Percentiles rank a stretch among this genome's conserved stretches.
phyloP scores from a whole-genome alignment of 2,329 filamentous ascomycete genomes.

The Xylaria multiplex region DNA sequence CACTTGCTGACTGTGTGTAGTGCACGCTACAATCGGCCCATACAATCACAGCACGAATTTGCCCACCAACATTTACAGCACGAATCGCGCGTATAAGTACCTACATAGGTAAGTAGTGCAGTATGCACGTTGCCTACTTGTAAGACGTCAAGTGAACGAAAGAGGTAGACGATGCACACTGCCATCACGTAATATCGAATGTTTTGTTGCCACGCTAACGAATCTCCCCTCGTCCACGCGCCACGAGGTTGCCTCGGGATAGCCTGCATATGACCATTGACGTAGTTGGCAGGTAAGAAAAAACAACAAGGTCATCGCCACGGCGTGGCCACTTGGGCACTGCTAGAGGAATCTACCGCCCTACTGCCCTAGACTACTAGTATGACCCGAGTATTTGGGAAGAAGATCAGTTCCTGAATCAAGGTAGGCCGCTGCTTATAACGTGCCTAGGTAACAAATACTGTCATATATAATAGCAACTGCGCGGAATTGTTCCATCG shows the following conservation, averaged over 20 bases:
- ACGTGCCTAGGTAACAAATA: not conserved
- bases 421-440: constrained; percentile 9
- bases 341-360: not conserved
- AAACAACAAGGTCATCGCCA: constrained; percentile 16
- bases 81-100: too few species aligned
- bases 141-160: too few species aligned
- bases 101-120: not conserved
- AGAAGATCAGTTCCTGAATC: constrained; percentile 25
- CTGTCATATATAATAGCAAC: constrained; percentile 18
- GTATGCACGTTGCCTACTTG: not conserved
- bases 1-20: constrained; percentile 21
- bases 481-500: constrained; percentile 5
- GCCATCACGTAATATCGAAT: not conserved
- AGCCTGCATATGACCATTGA: constrained; percentile 32
- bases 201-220: constrained; percentile 7
- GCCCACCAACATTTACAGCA: too few species aligned
- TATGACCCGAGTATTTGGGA: constrained; percentile 12
- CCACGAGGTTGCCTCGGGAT: constrained; percentile 31
- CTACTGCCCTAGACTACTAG: too few species aligned
- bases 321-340: constrained; percentile 1
- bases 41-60: not conserved
- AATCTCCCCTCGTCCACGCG: constrained; percentile 21
- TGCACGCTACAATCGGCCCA: not conserved
- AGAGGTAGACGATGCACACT: too few species aligned
- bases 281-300: constrained; percentile 28